Conservation (phyloP, 148 eudicot genomes). For the Hydrangea macrophylla region DNA sequence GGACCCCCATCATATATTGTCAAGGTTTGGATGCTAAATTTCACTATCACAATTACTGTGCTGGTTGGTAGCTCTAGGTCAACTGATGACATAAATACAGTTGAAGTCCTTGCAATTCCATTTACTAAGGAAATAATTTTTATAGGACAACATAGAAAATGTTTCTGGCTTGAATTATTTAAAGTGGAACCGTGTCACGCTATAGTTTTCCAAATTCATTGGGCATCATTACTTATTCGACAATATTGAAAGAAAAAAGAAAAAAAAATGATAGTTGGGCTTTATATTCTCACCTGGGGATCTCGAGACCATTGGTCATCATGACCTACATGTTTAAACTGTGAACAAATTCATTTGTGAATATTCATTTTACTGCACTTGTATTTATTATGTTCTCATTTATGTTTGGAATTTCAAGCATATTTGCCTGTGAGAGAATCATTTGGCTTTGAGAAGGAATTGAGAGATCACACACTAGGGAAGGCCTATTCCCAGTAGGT, state of each 20-base stretch:
- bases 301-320: background rate
- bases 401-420: conserved; percentile 42
- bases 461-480: conserved; percentile 98
- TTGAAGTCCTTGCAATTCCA: background rate
- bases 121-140: background rate
- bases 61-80: background rate
- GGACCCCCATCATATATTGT: conserved; percentile 97
- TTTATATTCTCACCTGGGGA: background rate
- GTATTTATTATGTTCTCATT: background rate
- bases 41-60: background rate
- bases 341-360: background rate
- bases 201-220: no score
- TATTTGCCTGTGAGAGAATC: conserved; percentile 94
- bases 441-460: conserved; percentile 95
- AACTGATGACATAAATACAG: background rate
- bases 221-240: no score
- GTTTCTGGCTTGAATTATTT: background rate
- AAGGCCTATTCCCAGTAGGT: conserved; percentile 86
- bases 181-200: background rate
- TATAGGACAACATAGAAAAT: background rate
- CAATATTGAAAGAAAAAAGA: no score
- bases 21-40: conserved; percentile 50
- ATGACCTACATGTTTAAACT: background rate
- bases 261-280: no score
- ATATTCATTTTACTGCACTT: conserved; percentile 5